Evolutionary conservation across 495 filamentous ascomycete genomes (phyloP).

Genomic region (Xylaria bambusicola): DNA sequence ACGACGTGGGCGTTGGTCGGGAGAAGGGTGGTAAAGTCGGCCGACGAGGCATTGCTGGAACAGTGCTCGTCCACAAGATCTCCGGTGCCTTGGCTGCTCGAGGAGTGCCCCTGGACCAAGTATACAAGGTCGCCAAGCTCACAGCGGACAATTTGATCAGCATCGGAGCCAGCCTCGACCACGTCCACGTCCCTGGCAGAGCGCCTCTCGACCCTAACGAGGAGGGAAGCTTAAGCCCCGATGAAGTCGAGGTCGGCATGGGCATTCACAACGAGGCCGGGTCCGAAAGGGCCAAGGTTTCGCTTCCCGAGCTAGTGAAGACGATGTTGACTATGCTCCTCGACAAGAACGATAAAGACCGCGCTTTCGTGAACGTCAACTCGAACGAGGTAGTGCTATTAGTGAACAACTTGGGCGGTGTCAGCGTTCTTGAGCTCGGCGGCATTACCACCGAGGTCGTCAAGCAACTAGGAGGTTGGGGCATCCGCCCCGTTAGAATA

Average conservation of each 20-base stretch:
- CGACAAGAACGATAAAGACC: conserved; percentile 75
- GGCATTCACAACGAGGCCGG: conserved; percentile 97
- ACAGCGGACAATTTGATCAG: conserved; percentile 77
- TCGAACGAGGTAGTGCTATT: conserved; percentile 69
- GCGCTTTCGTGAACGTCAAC: conserved; percentile 73
- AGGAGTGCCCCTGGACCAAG: conserved; percentile 65
- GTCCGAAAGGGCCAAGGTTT: conserved; percentile 66
- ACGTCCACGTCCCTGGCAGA: conserved; percentile 91
- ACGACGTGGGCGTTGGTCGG: conserved; percentile 91
- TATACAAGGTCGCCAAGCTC: conserved; percentile 68
- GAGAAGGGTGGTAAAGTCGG: conserved; percentile 86
- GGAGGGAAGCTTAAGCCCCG: conserved; percentile 57
- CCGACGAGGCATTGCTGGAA: conserved; percentile 86
- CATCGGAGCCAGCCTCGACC: conserved; percentile 81
- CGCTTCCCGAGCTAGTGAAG: conserved; percentile 69
- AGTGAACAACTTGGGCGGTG: conserved; percentile 93
- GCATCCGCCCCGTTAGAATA: conserved; percentile 70
- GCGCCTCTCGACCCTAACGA: conserved; percentile 39
- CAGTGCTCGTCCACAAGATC: conserved; percentile 87
- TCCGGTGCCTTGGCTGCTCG: conserved; percentile 79
- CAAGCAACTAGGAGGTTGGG: conserved; percentile 69
- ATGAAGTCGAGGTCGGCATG: conserved; percentile 94
- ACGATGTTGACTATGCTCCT: conserved; percentile 83
- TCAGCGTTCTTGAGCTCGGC: conserved; percentile 84
- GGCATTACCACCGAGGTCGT: conserved; percentile 87